Evolutionary conservation across 768 basidiomycete genomes (phyloP).

Genomic region (Scleroderma bovista): DNA sequence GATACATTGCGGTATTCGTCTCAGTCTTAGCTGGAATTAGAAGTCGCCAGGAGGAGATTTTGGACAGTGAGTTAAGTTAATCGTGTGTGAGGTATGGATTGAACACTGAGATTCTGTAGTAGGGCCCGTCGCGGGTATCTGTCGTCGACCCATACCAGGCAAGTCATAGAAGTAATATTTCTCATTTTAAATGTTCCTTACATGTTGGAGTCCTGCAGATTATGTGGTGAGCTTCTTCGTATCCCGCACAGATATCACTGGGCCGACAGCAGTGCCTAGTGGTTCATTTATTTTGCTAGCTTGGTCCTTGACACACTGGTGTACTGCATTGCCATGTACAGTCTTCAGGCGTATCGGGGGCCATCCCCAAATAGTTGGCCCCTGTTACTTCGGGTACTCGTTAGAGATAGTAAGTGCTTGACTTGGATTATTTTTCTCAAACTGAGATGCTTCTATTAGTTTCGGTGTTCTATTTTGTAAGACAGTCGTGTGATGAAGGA

Average conservation of each 20-base stretch:
- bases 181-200: too few species aligned
- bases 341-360: too few species aligned
- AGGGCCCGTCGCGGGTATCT: background rate
- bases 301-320: background rate
- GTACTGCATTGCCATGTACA: background rate
- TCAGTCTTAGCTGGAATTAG: too few species aligned
- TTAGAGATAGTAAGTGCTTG: too few species aligned
- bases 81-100: background rate
- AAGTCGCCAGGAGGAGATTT: background rate
- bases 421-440: too few species aligned
- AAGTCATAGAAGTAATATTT: background rate
- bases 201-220: too few species aligned
- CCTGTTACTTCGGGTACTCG: too few species aligned
- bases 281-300: background rate
- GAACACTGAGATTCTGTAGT: background rate
- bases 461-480: too few species aligned
- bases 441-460: too few species aligned
- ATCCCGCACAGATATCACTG: background rate
- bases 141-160: background rate
- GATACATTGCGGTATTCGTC: background rate
- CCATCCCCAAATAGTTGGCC: too few species aligned
- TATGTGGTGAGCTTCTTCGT: background rate
- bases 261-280: background rate
- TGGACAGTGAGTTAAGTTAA: background rate
- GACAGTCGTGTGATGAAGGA: too few species aligned